These are phyloP conservation scores for Biscutella laevigata DNA, from an alignment of 441 rosid genomes.

Conservation along the genomic window DNA sequence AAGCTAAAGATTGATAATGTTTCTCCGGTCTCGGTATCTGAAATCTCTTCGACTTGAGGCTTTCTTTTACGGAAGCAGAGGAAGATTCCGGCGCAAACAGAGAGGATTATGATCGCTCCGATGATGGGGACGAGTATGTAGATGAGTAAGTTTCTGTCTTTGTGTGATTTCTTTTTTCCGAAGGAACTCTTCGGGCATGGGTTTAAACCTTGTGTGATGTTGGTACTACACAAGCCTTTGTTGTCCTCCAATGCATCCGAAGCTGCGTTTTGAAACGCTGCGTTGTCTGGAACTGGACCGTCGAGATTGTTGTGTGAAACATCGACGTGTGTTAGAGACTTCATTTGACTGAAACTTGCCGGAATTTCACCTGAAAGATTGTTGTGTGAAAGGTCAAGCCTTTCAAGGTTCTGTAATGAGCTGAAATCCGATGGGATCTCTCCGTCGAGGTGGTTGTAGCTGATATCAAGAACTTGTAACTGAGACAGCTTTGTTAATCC, in stretches of 20 bases:
- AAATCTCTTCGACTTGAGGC: neutral
- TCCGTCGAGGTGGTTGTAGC: slow-evolving; percentile 26
- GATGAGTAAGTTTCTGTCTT: slow-evolving; percentile 14
- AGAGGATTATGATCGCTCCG: slow-evolving; percentile 21
- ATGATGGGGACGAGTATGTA: slow-evolving; percentile 21
- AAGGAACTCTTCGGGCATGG: slow-evolving; percentile 3
- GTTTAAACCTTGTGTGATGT: slow-evolving; percentile 7
- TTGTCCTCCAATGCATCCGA: slow-evolving; percentile 21
- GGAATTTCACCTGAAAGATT: slow-evolving; percentile 28
- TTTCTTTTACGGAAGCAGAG: slow-evolving; percentile 12
- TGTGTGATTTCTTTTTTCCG: slow-evolving; percentile 4
- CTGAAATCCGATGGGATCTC: slow-evolving; percentile 23
- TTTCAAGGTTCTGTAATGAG: slow-evolving; percentile 20
- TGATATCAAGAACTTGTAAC: slow-evolving; percentile 24
- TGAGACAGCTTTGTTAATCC: slow-evolving; percentile 26
- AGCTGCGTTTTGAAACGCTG: slow-evolving; percentile 22
- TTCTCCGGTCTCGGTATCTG: slow-evolving; percentile 20
- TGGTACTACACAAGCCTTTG: slow-evolving; percentile 23
- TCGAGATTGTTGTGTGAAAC: slow-evolving; percentile 26
- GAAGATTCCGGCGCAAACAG: slow-evolving; percentile 16
- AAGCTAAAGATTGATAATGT: slow-evolving; percentile 26
- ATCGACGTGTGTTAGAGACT: slow-evolving; percentile 16
- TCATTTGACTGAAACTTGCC: slow-evolving; percentile 3
- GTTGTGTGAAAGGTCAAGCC: slow-evolving; percentile 30
- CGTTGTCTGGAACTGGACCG: slow-evolving; percentile 28